Evolutionary conservation across 768 basidiomycete genomes (phyloP), one percentile per base, ranked within the genome.

Genomic region (Pulveroboletus sp.): DNA sequence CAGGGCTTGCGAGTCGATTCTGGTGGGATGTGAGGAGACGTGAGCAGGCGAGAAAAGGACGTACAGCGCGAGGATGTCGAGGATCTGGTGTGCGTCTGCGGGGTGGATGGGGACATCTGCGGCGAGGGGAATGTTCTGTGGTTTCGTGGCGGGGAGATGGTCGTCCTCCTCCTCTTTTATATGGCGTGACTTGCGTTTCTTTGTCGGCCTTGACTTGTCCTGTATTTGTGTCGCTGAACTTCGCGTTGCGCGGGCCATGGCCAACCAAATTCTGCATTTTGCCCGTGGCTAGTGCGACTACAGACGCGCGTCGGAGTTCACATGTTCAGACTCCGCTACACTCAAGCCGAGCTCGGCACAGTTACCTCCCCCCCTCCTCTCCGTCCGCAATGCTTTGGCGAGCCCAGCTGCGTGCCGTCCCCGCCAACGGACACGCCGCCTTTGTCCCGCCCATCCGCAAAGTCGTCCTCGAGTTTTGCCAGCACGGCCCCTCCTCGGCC

Each of bases 401-500:
- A 32, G 80, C 73, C 0, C 68, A 70, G 51, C 65, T 81, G 37
- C 72, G 77, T 54, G 81, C 90, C 0, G 61, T 64, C 21, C 85
- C 85, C 21, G 78, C 84, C 49, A 92, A 93, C 65, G 90, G 90
- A 2, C 87, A 87, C 62, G 63, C 69, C 36, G 72, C 81, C 1
- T 94, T 87, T 68, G 68, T 90, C 4, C 88, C 91, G 2, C 82
- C 82, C 52, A 75, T 88, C n/a, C 75, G 89, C 47, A 94, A 92
- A 63, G 74, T 95, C 51, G 90, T 95, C 55, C 81, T 95, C 64
- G 89, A 93, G 69, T 94, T 80, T 67, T 92, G 91, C 69, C 84
- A 94, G 60, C 80, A 79, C 45, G 88, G 85, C 80, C 81, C 86
- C 1, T 84, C 89, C 4, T 91, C 89, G 1, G 69, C 76, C 38